phyloP scores from a whole-genome alignment of 768 basidiomycete species.

The Botryobasidium botryosum region DNA sequence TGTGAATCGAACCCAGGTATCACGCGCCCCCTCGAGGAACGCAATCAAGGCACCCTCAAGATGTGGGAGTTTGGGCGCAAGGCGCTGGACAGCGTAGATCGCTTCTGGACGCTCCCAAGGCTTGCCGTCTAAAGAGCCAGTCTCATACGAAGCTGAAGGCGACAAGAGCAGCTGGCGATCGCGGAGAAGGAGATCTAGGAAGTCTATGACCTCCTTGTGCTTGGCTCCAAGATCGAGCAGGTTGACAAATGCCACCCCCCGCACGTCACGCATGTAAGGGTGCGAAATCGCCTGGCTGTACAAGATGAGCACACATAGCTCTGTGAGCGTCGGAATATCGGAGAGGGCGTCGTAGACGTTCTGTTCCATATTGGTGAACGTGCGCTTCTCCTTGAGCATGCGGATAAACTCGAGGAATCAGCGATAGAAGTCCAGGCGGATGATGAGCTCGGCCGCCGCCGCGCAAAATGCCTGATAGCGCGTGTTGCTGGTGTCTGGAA shows the following conservation, averaged over 20 bases:
- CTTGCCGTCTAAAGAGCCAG: no score
- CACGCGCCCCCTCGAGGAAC: constrained; percentile 14
- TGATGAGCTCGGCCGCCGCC: constrained; percentile 17
- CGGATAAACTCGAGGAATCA: constrained; percentile 18
- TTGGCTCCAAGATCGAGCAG: constrained; percentile 16
- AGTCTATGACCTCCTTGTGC: constrained; percentile 14
- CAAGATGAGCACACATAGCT: constrained; percentile 17
- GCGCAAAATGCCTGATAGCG: constrained; percentile 21
- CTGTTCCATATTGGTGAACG: constrained; percentile 23
- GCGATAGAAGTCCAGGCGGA: constrained; percentile 15
- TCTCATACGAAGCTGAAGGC: no score
- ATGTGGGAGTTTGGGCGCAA: no score
- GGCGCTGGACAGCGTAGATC: no score
- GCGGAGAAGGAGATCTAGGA: constrained; percentile 13
- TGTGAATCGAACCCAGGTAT: constrained; percentile 16
- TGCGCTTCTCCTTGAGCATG: constrained; percentile 18
- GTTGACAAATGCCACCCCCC: constrained; percentile 13
- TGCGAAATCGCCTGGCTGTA: constrained; percentile 16
- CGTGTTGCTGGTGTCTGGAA: constrained; percentile 24
- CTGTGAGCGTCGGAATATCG: constrained; percentile 15
- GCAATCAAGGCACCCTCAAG: constrained; percentile 13
- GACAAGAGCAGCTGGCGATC: constrained; percentile 14
- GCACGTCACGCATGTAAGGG: constrained; percentile 19
- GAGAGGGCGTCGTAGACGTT: constrained; percentile 18
- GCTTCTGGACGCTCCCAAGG: no score